These are phyloP conservation scores for Ustilago lituana DNA, from an alignment of 1,284 basidiomycete genomes.

Conservation along the genomic window DNA sequence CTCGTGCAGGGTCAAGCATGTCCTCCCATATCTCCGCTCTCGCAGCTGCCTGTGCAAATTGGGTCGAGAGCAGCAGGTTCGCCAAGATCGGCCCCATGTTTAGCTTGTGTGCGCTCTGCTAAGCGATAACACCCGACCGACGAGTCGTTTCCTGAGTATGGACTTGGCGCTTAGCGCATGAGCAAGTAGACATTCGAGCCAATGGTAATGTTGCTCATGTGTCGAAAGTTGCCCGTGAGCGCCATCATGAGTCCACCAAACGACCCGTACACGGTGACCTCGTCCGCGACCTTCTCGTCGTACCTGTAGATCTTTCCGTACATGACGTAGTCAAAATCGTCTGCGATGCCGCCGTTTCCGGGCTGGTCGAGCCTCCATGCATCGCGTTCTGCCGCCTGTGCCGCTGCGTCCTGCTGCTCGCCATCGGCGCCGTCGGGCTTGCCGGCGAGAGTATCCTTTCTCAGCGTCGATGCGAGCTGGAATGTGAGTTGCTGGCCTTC, in stretches of 20 bases:
- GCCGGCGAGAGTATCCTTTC: slow-evolving; percentile 71
- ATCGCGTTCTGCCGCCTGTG: slow-evolving; percentile 70
- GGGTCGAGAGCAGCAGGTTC: too few species aligned
- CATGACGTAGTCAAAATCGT: slow-evolving; percentile 99
- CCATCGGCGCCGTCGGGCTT: slow-evolving; percentile 65
- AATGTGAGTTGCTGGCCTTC: slow-evolving; percentile 81
- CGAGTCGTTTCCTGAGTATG: too few species aligned
- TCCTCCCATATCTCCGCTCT: too few species aligned
- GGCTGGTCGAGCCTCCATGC: slow-evolving; percentile 90
- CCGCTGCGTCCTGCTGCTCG: slow-evolving; percentile 37
- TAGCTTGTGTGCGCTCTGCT: too few species aligned
- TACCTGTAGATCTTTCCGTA: slow-evolving; percentile 99
- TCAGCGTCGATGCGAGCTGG: slow-evolving; percentile 75
- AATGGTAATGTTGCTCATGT: slow-evolving; percentile 89
- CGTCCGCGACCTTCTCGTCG: slow-evolving; percentile 83
- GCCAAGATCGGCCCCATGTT: too few species aligned
- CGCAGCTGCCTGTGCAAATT: too few species aligned
- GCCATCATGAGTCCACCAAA: slow-evolving; percentile 98
- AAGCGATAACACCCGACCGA: too few species aligned
- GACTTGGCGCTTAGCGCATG: slow-evolving; percentile 72
- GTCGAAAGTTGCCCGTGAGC: slow-evolving; percentile 88
- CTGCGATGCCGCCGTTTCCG: slow-evolving; percentile 85
- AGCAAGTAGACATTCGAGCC: slow-evolving; percentile 92
- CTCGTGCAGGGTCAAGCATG: too few species aligned
- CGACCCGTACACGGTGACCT: slow-evolving; percentile 91